Conservation (phyloP, 441 rosid genomes). For the Breynia disticha region DNA sequence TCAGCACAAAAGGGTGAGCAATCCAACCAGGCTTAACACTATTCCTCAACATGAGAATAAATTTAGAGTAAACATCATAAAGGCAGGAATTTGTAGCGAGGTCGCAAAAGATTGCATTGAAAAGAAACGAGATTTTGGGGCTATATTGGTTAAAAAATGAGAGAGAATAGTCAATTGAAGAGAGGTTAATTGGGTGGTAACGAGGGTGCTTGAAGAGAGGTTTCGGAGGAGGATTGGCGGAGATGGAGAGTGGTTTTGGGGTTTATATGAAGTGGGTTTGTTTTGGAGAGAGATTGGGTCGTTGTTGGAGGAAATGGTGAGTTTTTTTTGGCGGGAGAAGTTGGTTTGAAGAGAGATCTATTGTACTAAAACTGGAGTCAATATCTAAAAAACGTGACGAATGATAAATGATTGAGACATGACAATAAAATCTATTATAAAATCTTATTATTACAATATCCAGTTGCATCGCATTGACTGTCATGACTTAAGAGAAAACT, state of each 20-base stretch:
- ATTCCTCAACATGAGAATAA: constrained; percentile 38
- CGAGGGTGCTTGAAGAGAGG: constrained; percentile 30
- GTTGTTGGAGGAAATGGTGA: too few relatives aligned
- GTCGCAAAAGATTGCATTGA: constrained; percentile 55
- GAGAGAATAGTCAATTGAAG: constrained; percentile 33
- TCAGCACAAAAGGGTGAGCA: constrained; percentile 47
- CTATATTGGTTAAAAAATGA: constrained; percentile 30
- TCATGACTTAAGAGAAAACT: too few relatives aligned
- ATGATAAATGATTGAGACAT: too few relatives aligned
- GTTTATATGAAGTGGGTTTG: constrained; percentile 38
- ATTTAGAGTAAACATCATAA: constrained; percentile 28
- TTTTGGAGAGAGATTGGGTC: constrained; percentile 4
- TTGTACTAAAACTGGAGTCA: too few relatives aligned
- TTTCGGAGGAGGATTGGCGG: constrained; percentile 38
- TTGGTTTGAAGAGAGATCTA: too few relatives aligned
- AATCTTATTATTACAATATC: too few relatives aligned
- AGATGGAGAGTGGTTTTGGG: constrained; percentile 29
- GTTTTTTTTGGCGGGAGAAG: too few relatives aligned
- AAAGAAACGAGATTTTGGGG: constrained; percentile 34
- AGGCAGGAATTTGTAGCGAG: constrained; percentile 29
- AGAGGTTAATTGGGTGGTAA: constrained; percentile 42
- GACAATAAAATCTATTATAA: too few relatives aligned
- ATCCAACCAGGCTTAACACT: constrained; percentile 38
- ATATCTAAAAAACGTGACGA: too few relatives aligned
- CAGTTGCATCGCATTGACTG: too few relatives aligned